Evolutionary conservation across 257 asterid genomes (phyloP).

Genomic region (Rhazya stricta): DNA sequence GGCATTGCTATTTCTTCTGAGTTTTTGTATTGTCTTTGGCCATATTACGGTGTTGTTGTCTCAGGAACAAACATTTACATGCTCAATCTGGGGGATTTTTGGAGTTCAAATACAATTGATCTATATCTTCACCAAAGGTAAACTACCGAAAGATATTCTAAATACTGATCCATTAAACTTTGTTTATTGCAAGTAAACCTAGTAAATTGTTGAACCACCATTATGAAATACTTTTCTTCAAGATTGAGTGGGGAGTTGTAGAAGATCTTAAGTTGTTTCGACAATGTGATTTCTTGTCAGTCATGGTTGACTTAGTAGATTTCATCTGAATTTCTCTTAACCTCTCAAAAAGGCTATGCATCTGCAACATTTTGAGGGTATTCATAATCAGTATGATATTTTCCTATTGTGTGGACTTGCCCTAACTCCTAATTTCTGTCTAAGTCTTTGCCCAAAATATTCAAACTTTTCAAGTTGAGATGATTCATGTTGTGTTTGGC

Average conservation of each 20-base stretch:
- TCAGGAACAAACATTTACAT: slow-evolving; percentile 75
- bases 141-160: not conserved
- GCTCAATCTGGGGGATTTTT: slow-evolving; percentile 83
- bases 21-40: not conserved
- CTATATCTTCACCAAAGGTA: slow-evolving; percentile 91
- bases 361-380: not conserved
- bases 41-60: slow-evolving; percentile 9
- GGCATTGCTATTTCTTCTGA: not conserved
- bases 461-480: not conserved
- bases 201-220: not conserved
- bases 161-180: not conserved
- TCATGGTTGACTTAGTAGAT: not conserved
- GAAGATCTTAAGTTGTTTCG: not conserved
- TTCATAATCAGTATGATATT: not conserved
- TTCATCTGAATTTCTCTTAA: not conserved
- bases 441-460: not conserved
- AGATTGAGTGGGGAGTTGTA: not conserved
- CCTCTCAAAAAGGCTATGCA: not conserved
- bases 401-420: not conserved
- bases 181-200: not conserved
- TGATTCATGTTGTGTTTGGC: not conserved
- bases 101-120: slow-evolving; percentile 94
- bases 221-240: not conserved
- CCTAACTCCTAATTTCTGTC: not conserved
- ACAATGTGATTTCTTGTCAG: not conserved